These are phyloP conservation scores for Teratosphaeria destructans DNA, from an alignment of 2,329 filamentous ascomycete genomes.

Conservation along the genomic window DNA sequence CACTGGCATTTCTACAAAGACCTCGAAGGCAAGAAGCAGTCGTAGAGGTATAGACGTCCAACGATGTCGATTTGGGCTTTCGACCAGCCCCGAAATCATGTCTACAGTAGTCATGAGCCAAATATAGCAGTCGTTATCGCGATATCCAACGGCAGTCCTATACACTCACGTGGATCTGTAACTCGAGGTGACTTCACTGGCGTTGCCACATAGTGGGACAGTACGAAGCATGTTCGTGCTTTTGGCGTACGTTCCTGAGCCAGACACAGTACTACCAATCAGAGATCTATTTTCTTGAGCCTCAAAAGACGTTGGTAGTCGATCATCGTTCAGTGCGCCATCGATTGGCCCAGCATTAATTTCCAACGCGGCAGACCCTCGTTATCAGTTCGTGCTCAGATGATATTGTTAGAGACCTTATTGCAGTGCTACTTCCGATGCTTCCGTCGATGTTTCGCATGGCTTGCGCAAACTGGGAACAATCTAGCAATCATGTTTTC, in stretches of 20 bases:
- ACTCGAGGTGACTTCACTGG: neutral
- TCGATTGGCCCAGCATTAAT: neutral
- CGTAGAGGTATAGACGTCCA: neutral
- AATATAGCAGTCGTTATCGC: neutral
- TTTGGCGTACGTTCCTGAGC: neutral
- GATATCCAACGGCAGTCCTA: neutral
- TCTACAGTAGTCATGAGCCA: neutral
- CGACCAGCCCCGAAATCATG: neutral
- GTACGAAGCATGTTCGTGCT: neutral
- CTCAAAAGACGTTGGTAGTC: neutral
- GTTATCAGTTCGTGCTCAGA: neutral
- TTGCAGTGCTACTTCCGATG: neutral
- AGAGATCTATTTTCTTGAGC: neutral
- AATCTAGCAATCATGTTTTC: neutral
- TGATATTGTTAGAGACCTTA: neutral
- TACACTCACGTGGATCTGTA: neutral
- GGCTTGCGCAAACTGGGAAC: neutral
- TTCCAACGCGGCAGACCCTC: neutral
- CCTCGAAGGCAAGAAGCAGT: conserved; percentile 44
- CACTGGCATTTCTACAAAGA: conserved; percentile 47
- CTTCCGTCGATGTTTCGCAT: neutral
- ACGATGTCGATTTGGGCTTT: neutral
- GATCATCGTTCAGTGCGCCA: neutral
- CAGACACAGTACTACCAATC: neutral
- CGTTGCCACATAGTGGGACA: neutral